Percentiles rank a stretch among this genome's conserved stretches.
phyloP scores from a whole-genome alignment of 805 yeast genomes.

The Candida patagonica region DNA sequence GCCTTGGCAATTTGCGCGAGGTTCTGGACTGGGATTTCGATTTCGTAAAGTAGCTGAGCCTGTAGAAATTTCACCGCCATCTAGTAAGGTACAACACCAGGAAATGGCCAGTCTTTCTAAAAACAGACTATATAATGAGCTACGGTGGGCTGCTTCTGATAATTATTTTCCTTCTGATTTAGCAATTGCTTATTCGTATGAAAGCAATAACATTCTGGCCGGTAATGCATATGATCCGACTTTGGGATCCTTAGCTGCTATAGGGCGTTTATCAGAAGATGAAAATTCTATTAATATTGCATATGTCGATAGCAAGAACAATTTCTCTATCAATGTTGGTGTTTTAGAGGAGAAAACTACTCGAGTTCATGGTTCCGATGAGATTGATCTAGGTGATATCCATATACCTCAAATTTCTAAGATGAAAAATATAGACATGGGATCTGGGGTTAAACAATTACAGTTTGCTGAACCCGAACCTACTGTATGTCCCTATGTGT shows the following conservation, averaged over 20 bases:
- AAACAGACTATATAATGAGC: background rate
- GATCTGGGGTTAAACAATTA: constrained; percentile 10
- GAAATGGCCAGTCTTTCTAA: background rate
- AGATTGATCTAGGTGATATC: background rate
- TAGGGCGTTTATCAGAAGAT: constrained; percentile 5
- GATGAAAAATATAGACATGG: constrained; percentile 6
- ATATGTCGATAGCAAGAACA: constrained; percentile 6
- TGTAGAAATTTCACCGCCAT: constrained; percentile 3
- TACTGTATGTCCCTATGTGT: constrained; percentile 9
- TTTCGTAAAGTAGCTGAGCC: constrained; percentile 12
- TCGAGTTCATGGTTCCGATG: background rate
- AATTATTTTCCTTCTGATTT: constrained; percentile 9
- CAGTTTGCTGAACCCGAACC: constrained; percentile 13
- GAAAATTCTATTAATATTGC: constrained; percentile 1
- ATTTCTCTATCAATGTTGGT: constrained; percentile 1
- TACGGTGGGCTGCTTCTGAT: constrained; percentile 7
- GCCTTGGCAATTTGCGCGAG: constrained; percentile 24
- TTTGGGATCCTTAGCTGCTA: constrained; percentile 7
- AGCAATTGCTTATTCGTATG: constrained; percentile 4
- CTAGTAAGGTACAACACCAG: constrained; percentile 1
- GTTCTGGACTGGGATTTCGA: constrained; percentile 17
- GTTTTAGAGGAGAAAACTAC: background rate
- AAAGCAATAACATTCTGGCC: constrained; percentile 7
- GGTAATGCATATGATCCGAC: constrained; percentile 12
- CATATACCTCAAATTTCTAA: constrained; percentile 4